Evolutionary conservation across 345 rosid species (phyloP), one percentile per base, ranked within the genome.

Genomic region (Populus nigra): DNA sequence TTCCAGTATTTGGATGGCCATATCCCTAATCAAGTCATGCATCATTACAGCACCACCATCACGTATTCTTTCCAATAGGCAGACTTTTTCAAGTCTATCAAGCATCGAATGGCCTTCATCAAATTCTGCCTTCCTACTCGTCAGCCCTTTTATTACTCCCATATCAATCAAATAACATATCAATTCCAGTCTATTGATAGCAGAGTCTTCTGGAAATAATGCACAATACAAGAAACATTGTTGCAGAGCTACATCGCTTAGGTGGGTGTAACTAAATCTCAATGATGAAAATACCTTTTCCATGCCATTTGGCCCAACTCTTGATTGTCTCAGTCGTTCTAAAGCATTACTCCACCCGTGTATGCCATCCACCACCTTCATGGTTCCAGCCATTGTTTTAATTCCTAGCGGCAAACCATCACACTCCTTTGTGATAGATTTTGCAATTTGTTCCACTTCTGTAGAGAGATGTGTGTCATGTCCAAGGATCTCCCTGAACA

Each of bases 201-300:
- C 1, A 13, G 0, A 55, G 29, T 74, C 79, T 36, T 74, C 77
- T 3, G 76, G 38, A 73, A 29, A 83, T 7, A 86, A 45, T 10
- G 79, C 78, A 49, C 71, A 78, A 43, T 62, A 66, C 13, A 78
- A 45, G 38, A 85, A 73, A 57, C 84, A 29, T 29, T 0, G 31
- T 29, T 65, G 76, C 2, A 70, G 13, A 8, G 61, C 41, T 7
- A 0, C 1, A 38, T 38, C 41, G 1, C 8, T 1, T 38, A 38
- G 10, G 2, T 38, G 10, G 41, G 9, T 38, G 8, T 38, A 38
- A 38, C 41, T 38, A 38, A 38, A 7, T 38, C 41, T 38, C 41
- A 38, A 38, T 38, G 6, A 6, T 8, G 0, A 1, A 38, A 38
- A 38, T 38, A 38, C 41, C 41, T 38, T 8, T 5, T 38, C 41